Evolutionary conservation across 805 yeast genomes (phyloP).

Genomic region (Candida sphagnicola): DNA sequence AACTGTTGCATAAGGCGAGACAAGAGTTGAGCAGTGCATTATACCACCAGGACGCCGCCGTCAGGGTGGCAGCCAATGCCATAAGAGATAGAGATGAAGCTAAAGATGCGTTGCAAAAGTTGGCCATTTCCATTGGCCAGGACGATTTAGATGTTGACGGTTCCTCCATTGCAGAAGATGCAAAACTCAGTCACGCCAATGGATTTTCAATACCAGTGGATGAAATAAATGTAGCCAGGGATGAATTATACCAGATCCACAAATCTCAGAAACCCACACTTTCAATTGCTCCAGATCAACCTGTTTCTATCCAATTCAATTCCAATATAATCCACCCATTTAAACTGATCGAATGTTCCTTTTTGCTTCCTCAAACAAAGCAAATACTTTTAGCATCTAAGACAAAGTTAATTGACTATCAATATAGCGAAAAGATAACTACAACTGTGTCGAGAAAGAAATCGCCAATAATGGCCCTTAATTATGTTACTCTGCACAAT

Average conservation of each 20-base stretch:
- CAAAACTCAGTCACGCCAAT: neutral
- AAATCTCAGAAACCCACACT: slow-evolving; percentile 24
- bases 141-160: slow-evolving; percentile 20
- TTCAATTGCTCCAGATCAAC: slow-evolving; percentile 11
- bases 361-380: slow-evolving; percentile 3
- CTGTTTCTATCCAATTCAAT: slow-evolving; percentile 8
- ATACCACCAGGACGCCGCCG: slow-evolving; percentile 88
- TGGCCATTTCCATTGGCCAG: slow-evolving; percentile 39
- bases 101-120: slow-evolving; percentile 54
- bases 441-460: slow-evolving; percentile 8
- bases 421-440: neutral
- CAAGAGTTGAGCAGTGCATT: slow-evolving; percentile 74
- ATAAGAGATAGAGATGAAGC: slow-evolving; percentile 77
- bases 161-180: neutral
- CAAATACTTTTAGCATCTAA: slow-evolving; percentile 1
- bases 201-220: slow-evolving; percentile 16
- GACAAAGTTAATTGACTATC: slow-evolving; percentile 1
- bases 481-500: slow-evolving; percentile 8
- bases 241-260: slow-evolving; percentile 30
- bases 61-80: slow-evolving; percentile 74
- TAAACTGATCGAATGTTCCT: slow-evolving; percentile 8
- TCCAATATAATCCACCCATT: slow-evolving; percentile 9
- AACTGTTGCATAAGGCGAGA: slow-evolving; percentile 61
- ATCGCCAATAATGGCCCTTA: slow-evolving; percentile 13
- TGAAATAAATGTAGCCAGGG: slow-evolving; percentile 24